Base-by-base conservation (phyloP, 257 asterid species). In the Haberlea rhodopensis region DNA sequence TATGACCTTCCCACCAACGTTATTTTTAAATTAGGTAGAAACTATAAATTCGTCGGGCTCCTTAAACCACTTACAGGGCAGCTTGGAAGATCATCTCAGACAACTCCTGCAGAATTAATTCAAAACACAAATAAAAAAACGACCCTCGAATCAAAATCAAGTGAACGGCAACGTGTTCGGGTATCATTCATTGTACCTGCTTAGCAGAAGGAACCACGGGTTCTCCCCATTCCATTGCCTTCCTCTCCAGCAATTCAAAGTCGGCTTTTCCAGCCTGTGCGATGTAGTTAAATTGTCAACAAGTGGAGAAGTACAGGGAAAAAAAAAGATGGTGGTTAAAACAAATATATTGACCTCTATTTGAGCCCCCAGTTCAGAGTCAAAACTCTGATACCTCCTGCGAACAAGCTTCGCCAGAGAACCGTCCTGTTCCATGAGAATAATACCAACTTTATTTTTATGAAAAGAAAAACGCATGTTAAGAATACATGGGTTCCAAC, bases 241-340 rank as follows among this genome's bases (percentile, higher is more conserved):
- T 90, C 92, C 88, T 94, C 77, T 88, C 99, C 0, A 94, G 85
- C 64, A 76, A 4, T 21, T 88, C 95, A 43, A 90, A 94, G 72
- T 90, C 97, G 9, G 88, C 90, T 73, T 94, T 90, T 28, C 97
- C 99, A 68, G 96, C 92, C 96, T 91, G 87, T 76, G 24, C 2
- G 37, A 66, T 22, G 21, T 26, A 3, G 5, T 21, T 62, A 43
- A 18, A 25, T 37, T 13, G 23, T 66, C 59, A 24, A 29, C 10
- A 32, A 53, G 25, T 21, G 29, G 19, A 23, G 23, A 19, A 0
- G 15, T 1, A 53, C 46, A 3, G 37, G 0, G 0, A 22, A 27
- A 21, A 46, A 1, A 6, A 0, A 63, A 22, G 5, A 49, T 8
- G 18, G 31, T 6, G 18, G 2, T 54, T 10, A 52, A 48, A 40